Percentiles rank a stretch among this genome's conserved stretches.
These are phyloP conservation scores for Epichloe scottii DNA, from an alignment of 2,329 filamentous ascomycete genomes.

Conservation along the genomic window DNA sequence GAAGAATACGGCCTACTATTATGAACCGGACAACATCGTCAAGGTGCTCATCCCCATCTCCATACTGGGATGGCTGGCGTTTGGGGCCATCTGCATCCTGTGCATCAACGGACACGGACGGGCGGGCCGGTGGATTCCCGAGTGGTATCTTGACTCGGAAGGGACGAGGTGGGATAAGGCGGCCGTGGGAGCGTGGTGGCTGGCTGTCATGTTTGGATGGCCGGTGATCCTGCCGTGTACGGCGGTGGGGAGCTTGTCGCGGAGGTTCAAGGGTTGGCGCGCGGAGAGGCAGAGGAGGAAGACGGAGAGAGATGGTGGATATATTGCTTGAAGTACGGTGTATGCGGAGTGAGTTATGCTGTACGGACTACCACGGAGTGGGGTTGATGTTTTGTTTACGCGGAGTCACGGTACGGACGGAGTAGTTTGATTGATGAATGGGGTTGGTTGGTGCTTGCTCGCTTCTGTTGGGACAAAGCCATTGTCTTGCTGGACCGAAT, in stretches of 20 bases:
- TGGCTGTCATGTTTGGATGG: conserved; percentile 17
- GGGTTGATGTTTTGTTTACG: neutral
- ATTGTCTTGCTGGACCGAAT: too few species aligned
- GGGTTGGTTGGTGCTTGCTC: neutral
- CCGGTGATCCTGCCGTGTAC: conserved; percentile 56
- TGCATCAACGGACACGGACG: conserved; percentile 18
- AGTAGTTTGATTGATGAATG: too few species aligned
- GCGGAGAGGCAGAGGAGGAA: conserved; percentile 27
- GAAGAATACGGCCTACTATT: neutral
- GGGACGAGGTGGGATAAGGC: conserved; percentile 11
- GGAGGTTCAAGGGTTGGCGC: conserved; percentile 30
- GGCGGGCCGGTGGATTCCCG: conserved; percentile 19
- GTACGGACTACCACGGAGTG: neutral
- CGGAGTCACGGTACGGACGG: neutral
- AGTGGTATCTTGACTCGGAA: conserved; percentile 20
- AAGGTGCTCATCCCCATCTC: conserved; percentile 13
- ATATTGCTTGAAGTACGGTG: neutral
- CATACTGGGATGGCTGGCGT: conserved; percentile 17
- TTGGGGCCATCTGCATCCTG: conserved; percentile 20
- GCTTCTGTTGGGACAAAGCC: too few species aligned
- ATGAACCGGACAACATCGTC: neutral
- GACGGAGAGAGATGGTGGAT: conserved; percentile 24
- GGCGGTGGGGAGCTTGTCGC: conserved; percentile 63
- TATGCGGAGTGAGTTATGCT: neutral
- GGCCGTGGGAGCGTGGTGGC: conserved; percentile 18